phyloP scores from a whole-genome alignment of 805 yeast genomes.

The Jamesozyma gamospora region DNA sequence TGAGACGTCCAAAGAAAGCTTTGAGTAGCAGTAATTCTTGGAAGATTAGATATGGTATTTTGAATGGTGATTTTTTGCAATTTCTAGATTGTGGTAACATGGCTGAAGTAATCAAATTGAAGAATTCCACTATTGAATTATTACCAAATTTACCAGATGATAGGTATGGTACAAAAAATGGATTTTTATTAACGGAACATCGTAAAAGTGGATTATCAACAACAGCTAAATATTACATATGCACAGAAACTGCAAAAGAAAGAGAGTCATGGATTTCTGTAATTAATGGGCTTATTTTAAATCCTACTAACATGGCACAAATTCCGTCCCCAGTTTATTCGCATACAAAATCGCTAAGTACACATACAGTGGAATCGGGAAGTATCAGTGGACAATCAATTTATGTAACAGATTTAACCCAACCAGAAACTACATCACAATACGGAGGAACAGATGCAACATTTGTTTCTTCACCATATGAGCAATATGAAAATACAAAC shows the following conservation, averaged over 20 bases:
- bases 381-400: constrained; percentile 9
- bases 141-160: constrained; percentile 30
- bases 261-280: constrained; percentile 62
- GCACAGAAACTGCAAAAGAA: constrained; percentile 72
- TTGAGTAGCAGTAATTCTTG: constrained; percentile 50
- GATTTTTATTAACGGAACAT: constrained; percentile 31
- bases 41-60: constrained; percentile 61
- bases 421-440: background rate
- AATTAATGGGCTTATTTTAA: constrained; percentile 29
- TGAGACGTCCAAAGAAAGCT: constrained; percentile 43
- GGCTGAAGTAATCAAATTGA: constrained; percentile 35
- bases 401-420: constrained; percentile 14
- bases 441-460: background rate
- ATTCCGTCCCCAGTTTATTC: constrained; percentile 4
- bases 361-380: background rate
- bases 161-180: constrained; percentile 29
- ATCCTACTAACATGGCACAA: constrained; percentile 3
- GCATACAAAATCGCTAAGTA: constrained; percentile 2
- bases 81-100: constrained; percentile 46
- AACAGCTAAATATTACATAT: constrained; percentile 49
- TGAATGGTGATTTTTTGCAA: constrained; percentile 49
- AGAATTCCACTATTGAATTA: constrained; percentile 33
- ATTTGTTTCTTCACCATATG: constrained; percentile 10
- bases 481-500: constrained; percentile 3
- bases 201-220: constrained; percentile 31